Evolutionary conservation across 495 filamentous ascomycete species (phyloP).

Genomic region (Talaromyces trachyspermus): DNA sequence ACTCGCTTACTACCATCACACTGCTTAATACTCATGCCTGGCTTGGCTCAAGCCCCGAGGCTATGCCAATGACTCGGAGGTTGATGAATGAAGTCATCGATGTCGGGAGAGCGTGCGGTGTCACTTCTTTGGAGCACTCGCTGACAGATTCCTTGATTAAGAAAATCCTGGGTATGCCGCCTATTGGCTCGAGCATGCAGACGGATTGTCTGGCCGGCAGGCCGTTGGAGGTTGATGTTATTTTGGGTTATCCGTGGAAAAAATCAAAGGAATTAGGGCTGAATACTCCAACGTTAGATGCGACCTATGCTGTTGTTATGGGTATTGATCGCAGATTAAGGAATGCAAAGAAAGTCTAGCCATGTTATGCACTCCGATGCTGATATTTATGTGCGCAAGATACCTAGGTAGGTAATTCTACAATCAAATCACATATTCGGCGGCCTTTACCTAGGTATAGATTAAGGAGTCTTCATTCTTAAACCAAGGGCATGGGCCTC

Average conservation of each 20-base stretch:
- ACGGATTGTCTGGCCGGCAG: conserved; percentile 41
- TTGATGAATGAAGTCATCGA: conserved; percentile 45
- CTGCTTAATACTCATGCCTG: conserved; percentile 41
- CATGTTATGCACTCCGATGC: too few relatives aligned
- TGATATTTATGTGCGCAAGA: too few relatives aligned
- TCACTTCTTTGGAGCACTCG: conserved; percentile 25
- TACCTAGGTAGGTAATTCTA: too few relatives aligned
- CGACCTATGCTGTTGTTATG: conserved; percentile 35
- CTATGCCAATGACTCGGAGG: conserved; percentile 31
- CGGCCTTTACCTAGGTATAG: too few relatives aligned
- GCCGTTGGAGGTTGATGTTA: conserved; percentile 50
- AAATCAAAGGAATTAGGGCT: conserved; percentile 43
- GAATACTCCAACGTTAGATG: conserved; percentile 39
- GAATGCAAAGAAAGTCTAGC: too few relatives aligned
- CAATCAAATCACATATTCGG: too few relatives aligned
- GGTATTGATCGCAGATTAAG: conserved; percentile 27
- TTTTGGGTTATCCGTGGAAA: conserved; percentile 44
- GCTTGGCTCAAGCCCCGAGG: conserved; percentile 35
- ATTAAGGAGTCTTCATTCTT: too few relatives aligned
- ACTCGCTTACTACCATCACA: conserved; percentile 44
- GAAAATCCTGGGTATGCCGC: conserved; percentile 32
- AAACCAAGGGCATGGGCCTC: too few relatives aligned
- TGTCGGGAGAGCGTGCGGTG: conserved; percentile 35
- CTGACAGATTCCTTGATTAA: conserved; percentile 36
- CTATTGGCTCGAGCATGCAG: conserved; percentile 48